phyloP scores from a whole-genome alignment of 805 yeast genomes.

The Tetrapisispora nanseiensis region DNA sequence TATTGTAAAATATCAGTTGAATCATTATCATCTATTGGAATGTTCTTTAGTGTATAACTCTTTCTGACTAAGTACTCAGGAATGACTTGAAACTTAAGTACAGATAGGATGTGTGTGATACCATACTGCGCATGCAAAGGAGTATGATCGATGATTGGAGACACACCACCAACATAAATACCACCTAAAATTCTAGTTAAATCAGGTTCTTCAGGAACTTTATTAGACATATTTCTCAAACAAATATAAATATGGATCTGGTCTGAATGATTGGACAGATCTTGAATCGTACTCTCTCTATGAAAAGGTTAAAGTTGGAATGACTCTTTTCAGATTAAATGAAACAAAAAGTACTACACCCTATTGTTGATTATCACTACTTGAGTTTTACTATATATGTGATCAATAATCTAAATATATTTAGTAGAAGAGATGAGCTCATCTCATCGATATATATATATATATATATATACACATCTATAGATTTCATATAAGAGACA shows the following conservation, averaged over 20 bases:
- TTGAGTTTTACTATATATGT: no score
- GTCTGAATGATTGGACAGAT: neutral
- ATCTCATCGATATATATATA: no score
- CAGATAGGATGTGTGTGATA: conserved; percentile 65
- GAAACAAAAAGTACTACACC: no score
- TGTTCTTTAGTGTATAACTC: conserved; percentile 45
- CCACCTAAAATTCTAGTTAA: conserved; percentile 62
- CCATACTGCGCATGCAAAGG: conserved; percentile 43
- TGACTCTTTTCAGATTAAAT: no score
- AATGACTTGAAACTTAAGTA: conserved; percentile 56
- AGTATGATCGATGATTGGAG: conserved; percentile 46
- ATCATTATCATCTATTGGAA: conserved; percentile 66
- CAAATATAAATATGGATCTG: neutral
- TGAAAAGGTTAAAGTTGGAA: no score
- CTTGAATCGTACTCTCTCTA: no score
- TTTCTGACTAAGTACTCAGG: conserved; percentile 34
- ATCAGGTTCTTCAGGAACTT: conserved; percentile 10
- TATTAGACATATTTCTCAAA: neutral
- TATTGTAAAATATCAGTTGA: conserved; percentile 54
- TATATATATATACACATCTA: no score
- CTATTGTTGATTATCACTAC: no score
- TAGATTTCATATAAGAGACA: no score
- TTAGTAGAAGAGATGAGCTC: no score
- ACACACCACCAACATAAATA: conserved; percentile 64
- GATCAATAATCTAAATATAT: no score